Conservation (phyloP, 2,329 filamentous ascomycete species). For the Aspergillus piperis region DNA sequence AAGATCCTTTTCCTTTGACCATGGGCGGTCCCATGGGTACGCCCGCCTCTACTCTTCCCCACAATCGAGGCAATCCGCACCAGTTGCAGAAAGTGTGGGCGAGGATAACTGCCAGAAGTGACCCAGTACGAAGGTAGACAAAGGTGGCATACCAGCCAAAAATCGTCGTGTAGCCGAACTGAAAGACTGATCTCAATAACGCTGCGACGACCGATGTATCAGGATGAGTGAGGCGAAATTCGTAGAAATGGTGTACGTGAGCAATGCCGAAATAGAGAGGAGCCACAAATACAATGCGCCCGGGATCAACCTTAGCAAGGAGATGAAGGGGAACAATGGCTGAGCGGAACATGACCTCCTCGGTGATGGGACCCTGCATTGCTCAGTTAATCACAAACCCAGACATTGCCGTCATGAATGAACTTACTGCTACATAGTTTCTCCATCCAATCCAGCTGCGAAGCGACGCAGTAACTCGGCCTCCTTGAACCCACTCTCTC, state of each 20-base stretch:
- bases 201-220: slow-evolving; percentile 64
- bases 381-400: slow-evolving; percentile 18
- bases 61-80: slow-evolving; percentile 84
- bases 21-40: slow-evolving; percentile 40
- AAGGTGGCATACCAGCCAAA: slow-evolving; percentile 96
- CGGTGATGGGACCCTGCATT: slow-evolving; percentile 75
- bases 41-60: slow-evolving; percentile 69
- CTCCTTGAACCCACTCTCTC: slow-evolving; percentile 62
- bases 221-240: slow-evolving; percentile 81
- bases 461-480: slow-evolving; percentile 61
- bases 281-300: slow-evolving; percentile 72
- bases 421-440: slow-evolving; percentile 78
- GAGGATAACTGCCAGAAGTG: slow-evolving; percentile 70
- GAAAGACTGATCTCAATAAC: slow-evolving; percentile 72
- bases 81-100: slow-evolving; percentile 91
- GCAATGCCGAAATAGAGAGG: slow-evolving; percentile 91
- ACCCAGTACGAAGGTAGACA: slow-evolving; percentile 81
- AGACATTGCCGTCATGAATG: slow-evolving; percentile 8
- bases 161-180: slow-evolving; percentile 85
- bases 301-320: slow-evolving; percentile 61
- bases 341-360: slow-evolving; percentile 91
- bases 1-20: slow-evolving; percentile 45
- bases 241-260: slow-evolving; percentile 94
- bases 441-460: slow-evolving; percentile 79
- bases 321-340: slow-evolving; percentile 81